Percentiles rank a stretch among this genome's conserved stretches.
Evolutionary conservation across 331 rosid genomes (phyloP).

Genomic region (Rhamnella rubrinervis): DNA sequence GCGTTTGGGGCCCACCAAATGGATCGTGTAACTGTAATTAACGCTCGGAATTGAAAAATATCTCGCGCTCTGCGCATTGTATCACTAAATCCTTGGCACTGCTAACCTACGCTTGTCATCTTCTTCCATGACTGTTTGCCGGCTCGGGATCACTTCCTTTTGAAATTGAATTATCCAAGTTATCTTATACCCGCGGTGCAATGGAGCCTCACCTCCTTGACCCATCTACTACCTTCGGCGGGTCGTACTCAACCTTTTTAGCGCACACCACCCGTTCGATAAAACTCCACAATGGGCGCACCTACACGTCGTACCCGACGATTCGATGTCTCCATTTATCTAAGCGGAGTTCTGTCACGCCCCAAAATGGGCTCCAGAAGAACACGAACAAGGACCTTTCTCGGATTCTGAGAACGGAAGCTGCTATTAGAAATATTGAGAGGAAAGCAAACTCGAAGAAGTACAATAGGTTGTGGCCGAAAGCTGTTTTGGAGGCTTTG

Average conservation of each 20-base stretch:
- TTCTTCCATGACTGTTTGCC: background rate
- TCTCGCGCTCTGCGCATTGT: background rate
- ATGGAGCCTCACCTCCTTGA: slow-evolving; percentile 42
- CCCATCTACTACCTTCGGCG: slow-evolving; percentile 11
- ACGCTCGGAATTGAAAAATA: background rate
- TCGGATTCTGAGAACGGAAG: slow-evolving; percentile 75
- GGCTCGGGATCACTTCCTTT: too few species aligned
- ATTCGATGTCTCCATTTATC: slow-evolving; percentile 25
- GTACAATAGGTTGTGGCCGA: slow-evolving; percentile 71
- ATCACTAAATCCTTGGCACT: background rate
- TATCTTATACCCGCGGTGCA: background rate
- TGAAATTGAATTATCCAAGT: too few species aligned
- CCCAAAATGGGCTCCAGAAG: slow-evolving; percentile 43
- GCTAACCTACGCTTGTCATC: background rate
- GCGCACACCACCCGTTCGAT: slow-evolving; percentile 20
- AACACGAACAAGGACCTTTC: slow-evolving; percentile 62
- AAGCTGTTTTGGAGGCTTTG: slow-evolving; percentile 75
- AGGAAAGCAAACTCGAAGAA: slow-evolving; percentile 63
- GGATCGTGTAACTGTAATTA: background rate
- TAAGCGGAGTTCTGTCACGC: slow-evolving; percentile 38
- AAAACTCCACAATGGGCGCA: slow-evolving; percentile 12
- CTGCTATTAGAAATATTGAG: slow-evolving; percentile 62
- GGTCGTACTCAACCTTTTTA: slow-evolving; percentile 28
- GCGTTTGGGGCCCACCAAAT: background rate
- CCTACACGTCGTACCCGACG: slow-evolving; percentile 13